These are phyloP conservation scores for Coniochaeta sp. DNA, from an alignment of 2,329 filamentous ascomycete species.

Conservation along the genomic window DNA sequence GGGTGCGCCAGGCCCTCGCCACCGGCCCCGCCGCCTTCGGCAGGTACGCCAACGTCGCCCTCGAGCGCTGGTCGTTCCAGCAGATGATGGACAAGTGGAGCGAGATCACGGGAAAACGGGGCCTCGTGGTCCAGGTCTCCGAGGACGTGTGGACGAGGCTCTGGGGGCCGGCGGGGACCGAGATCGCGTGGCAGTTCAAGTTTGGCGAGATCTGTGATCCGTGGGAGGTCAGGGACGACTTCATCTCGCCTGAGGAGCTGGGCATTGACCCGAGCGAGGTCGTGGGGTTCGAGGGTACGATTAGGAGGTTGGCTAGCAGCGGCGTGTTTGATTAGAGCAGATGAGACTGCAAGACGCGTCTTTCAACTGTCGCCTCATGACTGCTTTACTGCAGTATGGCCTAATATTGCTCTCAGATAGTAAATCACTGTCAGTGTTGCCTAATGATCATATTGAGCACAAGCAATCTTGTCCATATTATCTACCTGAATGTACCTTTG, in stretches of 20 bases:
- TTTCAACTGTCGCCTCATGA: too few relatives aligned
- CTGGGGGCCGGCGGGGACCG: slow-evolving; percentile 13
- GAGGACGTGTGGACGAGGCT: slow-evolving; percentile 10
- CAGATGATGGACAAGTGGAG: too few relatives aligned
- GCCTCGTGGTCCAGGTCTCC: slow-evolving; percentile 11
- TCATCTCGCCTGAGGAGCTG: slow-evolving; percentile 11
- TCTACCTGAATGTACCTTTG: too few relatives aligned
- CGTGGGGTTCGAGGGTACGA: slow-evolving; percentile 10
- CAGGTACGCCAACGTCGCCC: too few relatives aligned
- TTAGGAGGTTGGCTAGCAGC: neutral
- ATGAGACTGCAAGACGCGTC: neutral
- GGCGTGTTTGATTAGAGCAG: neutral
- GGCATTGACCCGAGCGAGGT: slow-evolving; percentile 12
- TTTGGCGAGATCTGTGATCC: slow-evolving; percentile 15
- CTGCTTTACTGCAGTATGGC: too few relatives aligned
- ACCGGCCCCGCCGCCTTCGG: too few relatives aligned
- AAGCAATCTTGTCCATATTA: too few relatives aligned
- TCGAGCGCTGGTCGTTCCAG: too few relatives aligned
- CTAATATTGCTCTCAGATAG: too few relatives aligned
- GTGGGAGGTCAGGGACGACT: slow-evolving; percentile 11
- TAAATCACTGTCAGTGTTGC: too few relatives aligned
- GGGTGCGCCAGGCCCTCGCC: slow-evolving; percentile 16
- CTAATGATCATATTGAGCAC: too few relatives aligned
- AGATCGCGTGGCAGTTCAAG: slow-evolving; percentile 15
- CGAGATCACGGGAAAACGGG: slow-evolving; percentile 14